Evolutionary conservation across 2,329 filamentous ascomycete species (phyloP).

Genomic region (Aspergillus luchuensis): DNA sequence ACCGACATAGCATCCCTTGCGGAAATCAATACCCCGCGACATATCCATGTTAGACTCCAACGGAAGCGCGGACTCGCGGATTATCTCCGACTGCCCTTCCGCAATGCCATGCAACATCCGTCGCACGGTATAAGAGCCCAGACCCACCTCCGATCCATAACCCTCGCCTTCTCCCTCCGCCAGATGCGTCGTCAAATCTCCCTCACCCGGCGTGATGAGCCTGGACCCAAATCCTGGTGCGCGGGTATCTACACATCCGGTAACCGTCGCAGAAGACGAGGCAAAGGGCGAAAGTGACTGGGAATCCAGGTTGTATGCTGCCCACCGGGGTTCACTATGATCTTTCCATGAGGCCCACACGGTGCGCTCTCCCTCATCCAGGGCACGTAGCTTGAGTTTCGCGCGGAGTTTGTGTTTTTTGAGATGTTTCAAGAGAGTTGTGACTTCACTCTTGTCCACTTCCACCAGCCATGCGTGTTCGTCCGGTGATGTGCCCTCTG

Average conservation of each 20-base stretch:
- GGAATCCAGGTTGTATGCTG: conserved; percentile 42
- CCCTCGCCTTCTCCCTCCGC: conserved; percentile 36
- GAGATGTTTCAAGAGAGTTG: conserved; percentile 68
- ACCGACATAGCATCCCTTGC: conserved; percentile 95
- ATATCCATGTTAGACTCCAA: conserved; percentile 89
- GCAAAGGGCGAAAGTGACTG: conserved; percentile 35
- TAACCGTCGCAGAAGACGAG: conserved; percentile 24
- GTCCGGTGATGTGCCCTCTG: conserved; percentile 22
- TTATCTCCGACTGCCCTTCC: conserved; percentile 81
- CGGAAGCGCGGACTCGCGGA: conserved; percentile 70
- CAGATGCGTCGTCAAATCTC: conserved; percentile 35
- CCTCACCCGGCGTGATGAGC: conserved; percentile 40
- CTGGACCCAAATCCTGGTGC: conserved; percentile 45
- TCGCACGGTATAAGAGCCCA: conserved; percentile 70
- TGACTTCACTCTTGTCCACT: conserved; percentile 69
- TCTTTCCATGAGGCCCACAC: conserved; percentile 78
- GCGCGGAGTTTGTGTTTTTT: conserved; percentile 83
- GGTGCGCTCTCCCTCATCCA: conserved; percentile 65
- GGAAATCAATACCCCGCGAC: conserved; percentile 83
- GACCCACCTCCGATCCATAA: conserved; percentile 51
- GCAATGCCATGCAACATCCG: conserved; percentile 79
- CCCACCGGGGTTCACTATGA: conserved; percentile 39
- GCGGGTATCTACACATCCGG: conserved; percentile 43
- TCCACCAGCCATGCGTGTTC: conserved; percentile 71
- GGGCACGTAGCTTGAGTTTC: conserved; percentile 69